Evolutionary conservation across 495 filamentous ascomycete genomes (phyloP).

Genomic region (Delitschia confertaspora): DNA sequence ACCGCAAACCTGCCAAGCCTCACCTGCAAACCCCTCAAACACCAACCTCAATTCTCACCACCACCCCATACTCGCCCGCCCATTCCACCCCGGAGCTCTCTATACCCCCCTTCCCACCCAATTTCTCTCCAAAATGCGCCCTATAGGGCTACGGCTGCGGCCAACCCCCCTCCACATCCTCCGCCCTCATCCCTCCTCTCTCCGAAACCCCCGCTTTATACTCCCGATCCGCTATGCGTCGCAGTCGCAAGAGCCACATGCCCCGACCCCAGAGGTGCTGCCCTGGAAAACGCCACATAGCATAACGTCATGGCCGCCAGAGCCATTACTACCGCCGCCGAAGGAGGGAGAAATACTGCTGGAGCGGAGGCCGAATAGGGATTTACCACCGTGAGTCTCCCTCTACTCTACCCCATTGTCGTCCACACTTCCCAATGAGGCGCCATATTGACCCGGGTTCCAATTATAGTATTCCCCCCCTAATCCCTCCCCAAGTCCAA

Average conservation of each 20-base stretch:
- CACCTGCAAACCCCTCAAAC: too few species aligned
- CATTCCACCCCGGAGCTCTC: too few species aligned
- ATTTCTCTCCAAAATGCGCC: constrained; percentile 4
- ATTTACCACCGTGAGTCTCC: constrained; percentile 20
- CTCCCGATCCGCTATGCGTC: constrained; percentile 4
- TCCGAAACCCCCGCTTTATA: constrained; percentile 11
- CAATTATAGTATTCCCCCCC: constrained; percentile 16
- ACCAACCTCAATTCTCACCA: too few species aligned
- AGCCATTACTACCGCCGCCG: constrained; percentile 19
- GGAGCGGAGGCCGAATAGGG: constrained; percentile 16
- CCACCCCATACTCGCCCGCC: too few species aligned
- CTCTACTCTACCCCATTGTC: not conserved
- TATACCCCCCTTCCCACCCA: too few species aligned
- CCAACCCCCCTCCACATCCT: too few species aligned
- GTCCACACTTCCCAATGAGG: not conserved
- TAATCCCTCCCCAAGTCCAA: constrained; percentile 26
- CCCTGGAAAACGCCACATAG: constrained; percentile 27
- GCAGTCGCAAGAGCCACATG: not conserved
- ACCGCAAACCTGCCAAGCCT: too few species aligned
- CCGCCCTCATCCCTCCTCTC: not conserved
- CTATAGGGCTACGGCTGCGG: not conserved
- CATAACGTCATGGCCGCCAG: constrained; percentile 26
- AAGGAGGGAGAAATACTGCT: constrained; percentile 20
- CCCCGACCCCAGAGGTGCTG: constrained; percentile 11
- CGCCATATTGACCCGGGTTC: not conserved